Conservation (phyloP, 1,139 yeast genomes). For the Sugiyamaella japonica region DNA sequence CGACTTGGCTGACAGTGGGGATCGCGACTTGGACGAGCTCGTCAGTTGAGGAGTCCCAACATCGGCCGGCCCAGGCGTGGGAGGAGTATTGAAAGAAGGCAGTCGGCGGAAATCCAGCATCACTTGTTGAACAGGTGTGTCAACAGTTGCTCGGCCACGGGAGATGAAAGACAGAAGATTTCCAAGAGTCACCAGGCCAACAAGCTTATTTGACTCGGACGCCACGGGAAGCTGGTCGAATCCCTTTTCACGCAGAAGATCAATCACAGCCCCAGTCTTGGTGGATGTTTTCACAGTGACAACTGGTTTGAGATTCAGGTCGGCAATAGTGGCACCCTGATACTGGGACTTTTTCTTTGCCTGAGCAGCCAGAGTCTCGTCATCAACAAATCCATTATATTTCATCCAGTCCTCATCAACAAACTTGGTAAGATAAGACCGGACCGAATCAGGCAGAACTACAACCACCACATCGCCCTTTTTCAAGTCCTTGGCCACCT, state of each 20-base stretch:
- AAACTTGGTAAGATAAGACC: slow-evolving; percentile 84
- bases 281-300: slow-evolving; percentile 69
- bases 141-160: slow-evolving; percentile 58
- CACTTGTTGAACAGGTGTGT: slow-evolving; percentile 60
- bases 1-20: slow-evolving; percentile 46
- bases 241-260: slow-evolving; percentile 70
- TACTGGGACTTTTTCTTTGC: slow-evolving; percentile 49
- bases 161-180: slow-evolving; percentile 69
- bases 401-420: slow-evolving; percentile 93
- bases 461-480: slow-evolving; percentile 78
- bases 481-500: slow-evolving; percentile 66
- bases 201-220: slow-evolving; percentile 57
- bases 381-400: slow-evolving; percentile 68
- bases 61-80: slow-evolving; percentile 14
- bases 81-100: slow-evolving; percentile 46
- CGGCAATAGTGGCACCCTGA: slow-evolving; percentile 64
- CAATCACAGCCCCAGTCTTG: slow-evolving; percentile 65
- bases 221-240: slow-evolving; percentile 87
- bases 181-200: slow-evolving; percentile 78
- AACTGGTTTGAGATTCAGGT: slow-evolving; percentile 77
- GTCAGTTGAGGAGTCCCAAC: slow-evolving; percentile 49
- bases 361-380: slow-evolving; percentile 45
- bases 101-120: slow-evolving; percentile 76
- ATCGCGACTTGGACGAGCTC: slow-evolving; percentile 36
- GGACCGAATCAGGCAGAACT: slow-evolving; percentile 82